Conservation (phyloP, 2,329 filamentous ascomycete genomes). For the Thelonectria olida region DNA sequence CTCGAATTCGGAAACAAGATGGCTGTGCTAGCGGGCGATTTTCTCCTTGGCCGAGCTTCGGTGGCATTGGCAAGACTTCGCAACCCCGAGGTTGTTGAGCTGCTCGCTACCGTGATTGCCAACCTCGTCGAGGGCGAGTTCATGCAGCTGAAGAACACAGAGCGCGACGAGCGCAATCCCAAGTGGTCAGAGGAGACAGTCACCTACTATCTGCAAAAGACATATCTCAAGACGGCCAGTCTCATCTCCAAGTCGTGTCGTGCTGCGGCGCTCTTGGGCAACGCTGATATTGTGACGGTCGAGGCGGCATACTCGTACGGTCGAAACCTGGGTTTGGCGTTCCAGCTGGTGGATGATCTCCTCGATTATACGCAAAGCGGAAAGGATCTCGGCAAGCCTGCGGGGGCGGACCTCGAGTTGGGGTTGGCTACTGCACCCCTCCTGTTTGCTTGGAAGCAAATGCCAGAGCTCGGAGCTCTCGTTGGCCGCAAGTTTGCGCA, state of each 20-base stretch:
- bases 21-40: conserved; percentile 97
- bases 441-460: conserved; percentile 94
- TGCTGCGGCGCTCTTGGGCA: conserved; percentile 85
- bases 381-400: conserved; percentile 89
- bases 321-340: conserved; percentile 91
- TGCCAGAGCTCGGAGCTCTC: conserved; percentile 82
- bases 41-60: conserved; percentile 90
- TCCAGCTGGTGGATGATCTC: conserved; percentile 98
- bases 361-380: conserved; percentile 92
- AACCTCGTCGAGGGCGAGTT: conserved; percentile 99
- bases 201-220: conserved; percentile 96
- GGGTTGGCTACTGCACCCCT: conserved; percentile 93
- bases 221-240: conserved; percentile 95
- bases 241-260: conserved; percentile 97
- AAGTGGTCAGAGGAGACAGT: conserved; percentile 89
- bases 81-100: conserved; percentile 93
- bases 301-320: conserved; percentile 94
- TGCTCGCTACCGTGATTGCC: conserved; percentile 94
- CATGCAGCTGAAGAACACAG: conserved; percentile 99
- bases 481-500: conserved; percentile 90
- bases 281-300: conserved; percentile 78
- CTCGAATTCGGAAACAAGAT: conserved; percentile 98
- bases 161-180: conserved; percentile 84
- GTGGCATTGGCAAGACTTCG: conserved; percentile 90
- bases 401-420: conserved; percentile 91